These are phyloP conservation scores for Margaritispora aquatica DNA, from an alignment of 495 filamentous ascomycete genomes.

Conservation along the genomic window DNA sequence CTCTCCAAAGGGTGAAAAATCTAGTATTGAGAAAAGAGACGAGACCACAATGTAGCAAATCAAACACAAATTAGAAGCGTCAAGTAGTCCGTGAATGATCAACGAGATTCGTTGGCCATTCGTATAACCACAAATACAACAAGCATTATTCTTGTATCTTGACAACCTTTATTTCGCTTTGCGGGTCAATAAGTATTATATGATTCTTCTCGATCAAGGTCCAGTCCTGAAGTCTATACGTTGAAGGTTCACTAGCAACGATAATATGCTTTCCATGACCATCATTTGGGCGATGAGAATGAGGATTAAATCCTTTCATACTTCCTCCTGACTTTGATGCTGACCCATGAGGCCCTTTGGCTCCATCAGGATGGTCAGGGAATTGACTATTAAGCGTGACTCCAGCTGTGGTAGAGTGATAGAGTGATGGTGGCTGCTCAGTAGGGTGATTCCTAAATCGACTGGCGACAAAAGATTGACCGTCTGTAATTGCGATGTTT, in stretches of 20 bases:
- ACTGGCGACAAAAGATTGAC: constrained; percentile 32
- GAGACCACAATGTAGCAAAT: too few species aligned
- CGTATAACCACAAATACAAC: neutral
- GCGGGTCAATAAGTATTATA: constrained; percentile 19
- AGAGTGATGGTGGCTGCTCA: constrained; percentile 41
- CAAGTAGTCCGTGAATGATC: neutral
- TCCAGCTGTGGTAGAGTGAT: constrained; percentile 40
- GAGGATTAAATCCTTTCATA: constrained; percentile 10
- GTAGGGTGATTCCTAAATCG: constrained; percentile 41
- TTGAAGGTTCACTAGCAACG: constrained; percentile 44
- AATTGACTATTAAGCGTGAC: constrained; percentile 41
- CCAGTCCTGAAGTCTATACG: constrained; percentile 41
- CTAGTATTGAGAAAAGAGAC: too few species aligned
- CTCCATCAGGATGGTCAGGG: constrained; percentile 35
- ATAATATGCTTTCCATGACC: constrained; percentile 41
- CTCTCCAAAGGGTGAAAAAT: too few species aligned
- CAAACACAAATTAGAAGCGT: too few species aligned
- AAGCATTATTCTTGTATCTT: neutral
- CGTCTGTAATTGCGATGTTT: constrained; percentile 37
- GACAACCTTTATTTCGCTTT: neutral
- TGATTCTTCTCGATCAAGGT: constrained; percentile 38
- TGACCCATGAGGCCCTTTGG: constrained; percentile 23
- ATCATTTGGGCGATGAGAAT: neutral
- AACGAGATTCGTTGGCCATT: neutral
- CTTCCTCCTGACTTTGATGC: constrained; percentile 6